Base-by-base conservation (phyloP, 768 basidiomycete genomes). In the Pleurotus djamor region DNA sequence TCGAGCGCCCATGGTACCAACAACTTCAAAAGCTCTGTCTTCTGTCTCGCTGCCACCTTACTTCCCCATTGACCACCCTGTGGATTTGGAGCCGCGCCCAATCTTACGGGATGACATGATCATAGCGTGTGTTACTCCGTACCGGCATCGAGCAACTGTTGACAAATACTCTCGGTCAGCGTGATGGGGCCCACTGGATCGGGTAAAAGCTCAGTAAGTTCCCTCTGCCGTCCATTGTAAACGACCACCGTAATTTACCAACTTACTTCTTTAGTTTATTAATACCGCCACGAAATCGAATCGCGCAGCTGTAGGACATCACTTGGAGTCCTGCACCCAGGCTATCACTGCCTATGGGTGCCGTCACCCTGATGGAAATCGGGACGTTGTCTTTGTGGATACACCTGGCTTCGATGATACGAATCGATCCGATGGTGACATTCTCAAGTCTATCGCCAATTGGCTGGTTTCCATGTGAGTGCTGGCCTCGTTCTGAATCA, bases 351-450 rank as follows among this genome's bases (percentile, higher is more conserved):
- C 65, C 9, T 60, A 65, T 21, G 49, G 60, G 13, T 67, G 66
- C 35, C 57, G 47, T 34, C 61, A 66, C 50, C 63, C 60, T 9
- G 32, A 44, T 32, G 35, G 55, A 14, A 33, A 44, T 6, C 47
- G 60, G 12, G 51, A 62, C 41, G 51, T 72, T 32, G 61, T 70
- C 49, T 61, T 73, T 36, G 64, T 73, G 10, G 72, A 73, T 51
- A 72, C 71, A 4, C 72, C 71, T 3, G 72, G 72, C 1, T 73
- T 71, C 45, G 70, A 73, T 56, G 66, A 69, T 56, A 67, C 67
- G 4, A 51, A 43, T n/a, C 52, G 57, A 10, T 63, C 57, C 17
- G 72, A 73, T 49, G 55, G 52, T 1, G 62, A 66, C 8, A 68
- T 70, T 17, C 50, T 71, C 43, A 44, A 55, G 17, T 56, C 58